Evolutionary conservation across 257 asterid species (phyloP).

Genomic region (Gentiana dahurica): DNA sequence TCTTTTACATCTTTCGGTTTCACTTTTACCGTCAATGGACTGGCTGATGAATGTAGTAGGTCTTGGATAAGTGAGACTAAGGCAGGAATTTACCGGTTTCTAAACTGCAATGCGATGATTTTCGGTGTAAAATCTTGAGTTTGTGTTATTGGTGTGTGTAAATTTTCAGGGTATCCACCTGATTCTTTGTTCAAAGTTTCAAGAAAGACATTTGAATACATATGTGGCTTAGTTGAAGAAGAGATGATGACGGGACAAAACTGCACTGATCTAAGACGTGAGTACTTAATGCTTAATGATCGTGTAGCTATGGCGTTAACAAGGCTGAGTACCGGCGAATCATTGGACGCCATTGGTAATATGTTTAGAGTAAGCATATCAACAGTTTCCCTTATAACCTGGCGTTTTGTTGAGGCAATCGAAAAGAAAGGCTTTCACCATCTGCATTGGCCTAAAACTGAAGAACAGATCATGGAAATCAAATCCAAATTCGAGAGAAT

Average conservation of each 20-base stretch:
- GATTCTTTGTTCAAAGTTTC: constrained; percentile 11
- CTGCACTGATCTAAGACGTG: constrained; percentile 14
- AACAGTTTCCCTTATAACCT: constrained; percentile 11
- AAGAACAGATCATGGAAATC: constrained; percentile 6
- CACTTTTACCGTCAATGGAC: neutral
- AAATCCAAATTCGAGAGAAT: constrained; percentile 13
- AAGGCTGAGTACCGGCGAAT: constrained; percentile 19
- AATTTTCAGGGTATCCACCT: too few relatives aligned
- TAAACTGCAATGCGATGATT: too few relatives aligned
- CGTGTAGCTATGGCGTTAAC: constrained; percentile 23
- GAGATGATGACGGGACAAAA: constrained; percentile 6
- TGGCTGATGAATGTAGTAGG: neutral
- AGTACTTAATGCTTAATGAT: constrained; percentile 10
- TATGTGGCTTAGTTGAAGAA: constrained; percentile 16
- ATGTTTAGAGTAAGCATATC: constrained; percentile 14
- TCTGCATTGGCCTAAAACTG: constrained; percentile 14
- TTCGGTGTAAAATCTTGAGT: too few relatives aligned
- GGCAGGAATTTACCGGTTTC: too few relatives aligned
- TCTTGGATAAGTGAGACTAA: neutral
- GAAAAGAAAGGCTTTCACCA: constrained; percentile 16
- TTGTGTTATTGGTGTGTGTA: too few relatives aligned
- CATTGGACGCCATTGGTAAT: constrained; percentile 9
- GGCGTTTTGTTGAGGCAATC: constrained; percentile 19
- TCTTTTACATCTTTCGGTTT: neutral
- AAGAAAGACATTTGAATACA: constrained; percentile 21